These are phyloP conservation scores for Solanum dulcamara DNA, from an alignment of 257 asterid genomes.

Conservation along the genomic window DNA sequence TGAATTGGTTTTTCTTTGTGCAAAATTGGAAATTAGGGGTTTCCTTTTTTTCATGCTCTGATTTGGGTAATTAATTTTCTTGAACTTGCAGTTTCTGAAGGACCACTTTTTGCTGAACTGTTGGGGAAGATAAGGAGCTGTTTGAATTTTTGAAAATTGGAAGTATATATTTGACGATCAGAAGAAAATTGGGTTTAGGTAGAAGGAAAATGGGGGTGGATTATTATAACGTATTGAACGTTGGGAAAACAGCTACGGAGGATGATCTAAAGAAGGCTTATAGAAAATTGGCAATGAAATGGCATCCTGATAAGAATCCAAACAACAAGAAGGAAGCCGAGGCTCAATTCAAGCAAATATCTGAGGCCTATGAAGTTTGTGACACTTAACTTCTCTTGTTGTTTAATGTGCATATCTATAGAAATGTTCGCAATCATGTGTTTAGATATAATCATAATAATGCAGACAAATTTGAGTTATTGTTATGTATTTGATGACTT, in stretches of 20 bases:
- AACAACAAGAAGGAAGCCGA: slow-evolving; percentile 71
- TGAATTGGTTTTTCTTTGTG: neutral
- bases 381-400: neutral
- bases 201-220: slow-evolving; percentile 53
- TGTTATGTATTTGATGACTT: neutral
- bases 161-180: neutral
- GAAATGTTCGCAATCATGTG: neutral
- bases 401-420: neutral
- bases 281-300: slow-evolving; percentile 82
- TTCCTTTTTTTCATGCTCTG: neutral
- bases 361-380: slow-evolving; percentile 83
- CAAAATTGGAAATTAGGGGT: neutral
- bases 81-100: neutral
- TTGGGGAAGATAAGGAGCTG: neutral
- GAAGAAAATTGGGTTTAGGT: neutral
- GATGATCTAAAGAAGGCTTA: slow-evolving; percentile 85
- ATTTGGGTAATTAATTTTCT: neutral
- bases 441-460: neutral
- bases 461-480: neutral
- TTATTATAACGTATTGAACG: slow-evolving; percentile 57
- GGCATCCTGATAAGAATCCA: slow-evolving; percentile 97
- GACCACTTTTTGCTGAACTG: neutral
- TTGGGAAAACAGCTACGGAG: slow-evolving; percentile 67
- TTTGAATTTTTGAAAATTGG: neutral
- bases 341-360: slow-evolving; percentile 76